A percentile compares a stretch with the other conserved stretches of the same genome.
These are phyloP conservation scores for Penicillium nucicola DNA, from an alignment of 495 filamentous ascomycete genomes.

Conservation along the genomic window DNA sequence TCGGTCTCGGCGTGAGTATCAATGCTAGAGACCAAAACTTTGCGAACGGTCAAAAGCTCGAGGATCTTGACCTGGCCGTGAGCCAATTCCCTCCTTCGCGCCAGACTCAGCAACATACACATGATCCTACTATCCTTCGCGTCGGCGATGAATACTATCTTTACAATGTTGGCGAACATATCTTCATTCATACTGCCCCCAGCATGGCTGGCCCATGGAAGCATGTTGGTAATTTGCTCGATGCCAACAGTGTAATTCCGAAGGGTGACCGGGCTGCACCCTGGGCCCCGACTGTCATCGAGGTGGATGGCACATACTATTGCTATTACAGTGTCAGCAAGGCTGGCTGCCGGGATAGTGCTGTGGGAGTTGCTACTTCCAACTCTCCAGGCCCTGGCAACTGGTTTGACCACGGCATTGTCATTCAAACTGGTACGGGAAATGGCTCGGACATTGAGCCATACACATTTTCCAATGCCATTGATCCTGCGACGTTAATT, in stretches of 20 bases:
- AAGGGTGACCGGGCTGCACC: conserved; percentile 37
- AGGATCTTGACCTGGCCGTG: conserved; percentile 6
- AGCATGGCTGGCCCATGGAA: conserved; percentile 41
- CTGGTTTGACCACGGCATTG: conserved; percentile 52
- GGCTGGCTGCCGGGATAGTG: conserved; percentile 65
- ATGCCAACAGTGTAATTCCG: conserved; percentile 36
- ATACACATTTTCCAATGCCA: conserved; percentile 62
- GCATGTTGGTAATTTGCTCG: conserved; percentile 32
- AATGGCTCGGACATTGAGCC: conserved; percentile 46
- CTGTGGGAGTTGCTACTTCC: conserved; percentile 68
- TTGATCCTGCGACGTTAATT: conserved; percentile 63
- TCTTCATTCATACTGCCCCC: conserved; percentile 33
- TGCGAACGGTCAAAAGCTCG: not conserved
- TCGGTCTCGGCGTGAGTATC: conserved; percentile 12
- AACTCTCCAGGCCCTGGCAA: conserved; percentile 55
- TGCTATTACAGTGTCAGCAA: conserved; percentile 71
- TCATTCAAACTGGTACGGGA: conserved; percentile 39
- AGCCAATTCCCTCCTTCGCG: conserved; percentile 26
- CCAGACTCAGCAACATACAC: conserved; percentile 32
- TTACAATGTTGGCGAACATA: conserved; percentile 35
- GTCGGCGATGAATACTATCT: conserved; percentile 34
- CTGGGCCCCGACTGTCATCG: conserved; percentile 62
- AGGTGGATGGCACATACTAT: conserved; percentile 58
- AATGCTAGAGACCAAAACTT: conserved; percentile 3
- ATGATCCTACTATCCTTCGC: conserved; percentile 40